Evolutionary conservation across 2,329 filamentous ascomycete species (phyloP).

Genomic region (Pleomassaria siparia): DNA sequence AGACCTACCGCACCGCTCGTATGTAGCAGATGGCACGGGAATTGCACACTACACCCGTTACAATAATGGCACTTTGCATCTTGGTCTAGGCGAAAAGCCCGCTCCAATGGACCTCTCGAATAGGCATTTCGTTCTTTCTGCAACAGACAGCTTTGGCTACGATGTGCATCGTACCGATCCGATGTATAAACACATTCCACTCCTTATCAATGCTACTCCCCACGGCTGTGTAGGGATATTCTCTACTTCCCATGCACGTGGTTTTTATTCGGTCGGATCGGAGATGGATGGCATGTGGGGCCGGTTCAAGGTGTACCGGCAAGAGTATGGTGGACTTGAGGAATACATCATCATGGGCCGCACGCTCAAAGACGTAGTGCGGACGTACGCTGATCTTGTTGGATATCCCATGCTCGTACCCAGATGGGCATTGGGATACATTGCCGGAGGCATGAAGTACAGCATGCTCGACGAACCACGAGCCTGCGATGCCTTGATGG

Average conservation of each 20-base stretch:
- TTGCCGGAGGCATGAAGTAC: conserved; percentile 68
- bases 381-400: conserved; percentile 66
- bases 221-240: conserved; percentile 67
- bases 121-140: conserved; percentile 65
- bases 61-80: conserved; percentile 63
- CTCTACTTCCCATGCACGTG: conserved; percentile 66
- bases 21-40: conserved; percentile 62
- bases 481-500: conserved; percentile 59
- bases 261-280: conserved; percentile 66
- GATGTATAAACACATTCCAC: conserved; percentile 74
- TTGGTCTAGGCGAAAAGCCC: conserved; percentile 71
- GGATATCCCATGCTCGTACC: conserved; percentile 69
- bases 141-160: conserved; percentile 73
- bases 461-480: conserved; percentile 59
- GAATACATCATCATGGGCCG: conserved; percentile 69
- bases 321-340: conserved; percentile 71
- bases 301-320: conserved; percentile 71
- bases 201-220: conserved; percentile 68
- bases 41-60: conserved; percentile 67
- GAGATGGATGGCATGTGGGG: conserved; percentile 79
- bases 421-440: conserved; percentile 72
- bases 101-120: conserved; percentile 72
- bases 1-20: conserved; percentile 67
- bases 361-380: conserved; percentile 67
- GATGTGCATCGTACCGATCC: conserved; percentile 71